phyloP scores from a whole-genome alignment of 257 asterid species.

The Rhazya stricta region DNA sequence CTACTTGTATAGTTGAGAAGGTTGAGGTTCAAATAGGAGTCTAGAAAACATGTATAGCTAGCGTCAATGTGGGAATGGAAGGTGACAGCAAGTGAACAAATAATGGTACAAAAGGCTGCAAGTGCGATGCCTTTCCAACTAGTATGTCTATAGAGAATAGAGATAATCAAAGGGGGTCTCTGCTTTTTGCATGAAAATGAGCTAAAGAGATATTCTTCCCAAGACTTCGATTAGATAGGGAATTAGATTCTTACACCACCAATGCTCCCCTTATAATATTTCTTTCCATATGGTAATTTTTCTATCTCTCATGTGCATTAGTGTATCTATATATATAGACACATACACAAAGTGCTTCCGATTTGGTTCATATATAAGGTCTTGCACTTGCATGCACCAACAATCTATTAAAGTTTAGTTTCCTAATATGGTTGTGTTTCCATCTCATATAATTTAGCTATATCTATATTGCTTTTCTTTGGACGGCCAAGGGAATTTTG shows the following conservation, averaged over 20 bases:
- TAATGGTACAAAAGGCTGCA: conserved; percentile 26
- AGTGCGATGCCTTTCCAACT: conserved; percentile 27
- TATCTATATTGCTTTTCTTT: background rate
- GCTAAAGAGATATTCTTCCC: conserved; percentile 25
- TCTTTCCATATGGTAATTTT: background rate
- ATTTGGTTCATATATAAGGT: background rate
- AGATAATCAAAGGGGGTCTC: background rate
- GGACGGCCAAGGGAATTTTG: background rate
- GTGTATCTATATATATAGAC: background rate
- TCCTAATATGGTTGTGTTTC: background rate
- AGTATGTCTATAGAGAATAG: conserved; percentile 7
- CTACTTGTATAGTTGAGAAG: no score
- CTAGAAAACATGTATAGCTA: background rate
- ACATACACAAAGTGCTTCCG: no score
- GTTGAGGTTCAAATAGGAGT: no score
- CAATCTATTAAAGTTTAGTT: background rate
- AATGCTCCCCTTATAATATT: background rate
- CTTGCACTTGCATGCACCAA: background rate
- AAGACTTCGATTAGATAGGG: conserved; percentile 22
- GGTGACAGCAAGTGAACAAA: conserved; percentile 22
- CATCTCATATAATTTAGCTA: background rate
- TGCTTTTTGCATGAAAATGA: conserved; percentile 29
- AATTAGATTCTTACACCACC: conserved; percentile 32
- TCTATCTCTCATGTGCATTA: background rate
- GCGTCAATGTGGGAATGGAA: conserved; percentile 2